Evolutionary conservation across 2,329 filamentous ascomycete species (phyloP), one percentile per base, ranked within the genome.

Genomic region (Stagonosporopsis vannaccii): DNA sequence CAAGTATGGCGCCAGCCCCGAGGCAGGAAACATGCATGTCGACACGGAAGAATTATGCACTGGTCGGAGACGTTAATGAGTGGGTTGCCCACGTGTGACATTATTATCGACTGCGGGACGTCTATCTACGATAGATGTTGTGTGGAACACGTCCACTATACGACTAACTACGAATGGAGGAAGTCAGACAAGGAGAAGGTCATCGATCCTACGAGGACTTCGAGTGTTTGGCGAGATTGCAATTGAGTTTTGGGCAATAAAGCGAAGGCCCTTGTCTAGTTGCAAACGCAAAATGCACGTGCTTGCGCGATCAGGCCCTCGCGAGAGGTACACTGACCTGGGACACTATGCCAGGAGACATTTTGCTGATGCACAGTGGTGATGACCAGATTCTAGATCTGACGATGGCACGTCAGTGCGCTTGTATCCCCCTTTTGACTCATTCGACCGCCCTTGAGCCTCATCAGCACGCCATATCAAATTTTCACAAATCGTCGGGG

Each of bases 401-500:
- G n/a, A n/a, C n/a, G n/a, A 30, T 13, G n/a, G 33, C 41, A 6
- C 19, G 46, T 32, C 41, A 20, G 44, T 45, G 47, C 33, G 22
- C 28, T 19, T 26, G 8, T 44, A 22, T 32, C 8, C 23, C 22
- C 28, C 19, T 43, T 15, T 42, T 47, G 53, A 51, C 53, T 47
- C 36, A 48, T 37, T n/a, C 39, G 43, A 56, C 43, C 42, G 35
- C 42, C 32, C 19, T 47, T 39, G 42, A 43, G 53, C 30, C 20
- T 47, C 28, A 39, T 23, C 46, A 36, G 53, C 37, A 51, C 53
- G 42, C 47, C 37, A 47, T 47, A 20, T 37, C 32, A 36, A 42
- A 6, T 56, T 56, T 56, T 56, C 35, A 37, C 9, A 11, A 46
- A 17, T 32, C 32, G 44, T 44, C 52, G 43, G 47, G 53, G 47